A percentile compares a stretch with the other conserved stretches of the same genome.
Conservation (phyloP, 2,329 filamentous ascomycete species). For the Aspergillus fructus region DNA sequence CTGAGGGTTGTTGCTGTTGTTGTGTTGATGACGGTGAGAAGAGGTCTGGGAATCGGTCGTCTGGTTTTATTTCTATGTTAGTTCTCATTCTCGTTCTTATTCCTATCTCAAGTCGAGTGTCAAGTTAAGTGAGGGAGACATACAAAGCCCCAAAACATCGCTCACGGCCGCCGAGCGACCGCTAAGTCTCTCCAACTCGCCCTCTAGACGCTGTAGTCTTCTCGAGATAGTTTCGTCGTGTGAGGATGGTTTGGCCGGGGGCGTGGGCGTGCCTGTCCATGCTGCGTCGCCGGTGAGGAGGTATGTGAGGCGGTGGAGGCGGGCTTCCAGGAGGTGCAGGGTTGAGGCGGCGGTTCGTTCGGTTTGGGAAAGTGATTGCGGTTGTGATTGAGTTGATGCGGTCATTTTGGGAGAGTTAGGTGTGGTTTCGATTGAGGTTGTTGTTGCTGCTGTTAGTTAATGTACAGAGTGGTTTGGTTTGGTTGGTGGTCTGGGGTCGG, state of each 20-base stretch:
- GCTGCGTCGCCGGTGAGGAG: slow-evolving; percentile 43
- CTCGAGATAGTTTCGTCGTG: slow-evolving; percentile 41
- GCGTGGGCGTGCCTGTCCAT: slow-evolving; percentile 40
- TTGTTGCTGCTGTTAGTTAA: too few relatives aligned
- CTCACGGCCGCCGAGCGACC: slow-evolving; percentile 38
- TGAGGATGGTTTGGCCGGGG: slow-evolving; percentile 33
- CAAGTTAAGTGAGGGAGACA: background rate
- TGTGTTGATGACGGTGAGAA: slow-evolving; percentile 38
- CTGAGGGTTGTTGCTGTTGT: slow-evolving; percentile 18
- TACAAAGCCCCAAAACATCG: slow-evolving; percentile 46
- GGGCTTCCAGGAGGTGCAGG: slow-evolving; percentile 45
- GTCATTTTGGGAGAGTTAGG: background rate
- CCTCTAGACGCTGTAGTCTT: slow-evolving; percentile 39
- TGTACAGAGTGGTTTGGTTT: too few relatives aligned
- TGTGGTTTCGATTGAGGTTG: too few relatives aligned
- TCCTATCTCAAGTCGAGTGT: background rate
- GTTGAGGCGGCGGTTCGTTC: slow-evolving; percentile 39
- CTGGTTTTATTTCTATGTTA: slow-evolving; percentile 22
- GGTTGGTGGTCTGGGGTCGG: too few relatives aligned
- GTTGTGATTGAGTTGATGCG: slow-evolving; percentile 2
- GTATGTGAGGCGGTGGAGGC: slow-evolving; percentile 45
- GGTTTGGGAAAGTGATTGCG: slow-evolving; percentile 32
- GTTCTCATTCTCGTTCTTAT: background rate
- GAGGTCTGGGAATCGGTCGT: slow-evolving; percentile 43
- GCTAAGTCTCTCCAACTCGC: slow-evolving; percentile 38